Conservation (phyloP, 2,329 filamentous ascomycete genomes). For the Septoria linicola region DNA sequence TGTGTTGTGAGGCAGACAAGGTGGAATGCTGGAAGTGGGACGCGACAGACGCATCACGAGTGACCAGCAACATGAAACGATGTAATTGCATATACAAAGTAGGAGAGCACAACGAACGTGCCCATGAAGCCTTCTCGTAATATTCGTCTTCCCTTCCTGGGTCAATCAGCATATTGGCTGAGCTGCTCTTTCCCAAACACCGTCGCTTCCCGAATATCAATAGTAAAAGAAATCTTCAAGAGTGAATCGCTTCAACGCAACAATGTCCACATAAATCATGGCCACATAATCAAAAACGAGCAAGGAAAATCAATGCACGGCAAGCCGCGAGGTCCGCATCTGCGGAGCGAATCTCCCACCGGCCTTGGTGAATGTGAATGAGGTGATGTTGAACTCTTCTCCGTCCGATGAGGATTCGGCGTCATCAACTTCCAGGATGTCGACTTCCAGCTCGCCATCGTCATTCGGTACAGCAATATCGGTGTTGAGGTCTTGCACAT, state of each 20-base stretch:
- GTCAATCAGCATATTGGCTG: not conserved
- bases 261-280: not conserved
- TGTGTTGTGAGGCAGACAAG: no score
- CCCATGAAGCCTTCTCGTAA: not conserved
- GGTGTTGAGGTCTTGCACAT: slow-evolving; percentile 10
- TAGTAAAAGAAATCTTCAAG: slow-evolving; percentile 4
- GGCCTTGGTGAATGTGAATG: slow-evolving; percentile 12
- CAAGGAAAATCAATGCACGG: slow-evolving; percentile 9
- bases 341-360: slow-evolving; percentile 11
- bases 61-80: slow-evolving; percentile 6
- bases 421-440: slow-evolving; percentile 25
- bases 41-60: no score
- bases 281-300: slow-evolving; percentile 1
- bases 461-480: slow-evolving; percentile 15
- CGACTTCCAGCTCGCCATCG: slow-evolving; percentile 24
- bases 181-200: slow-evolving; percentile 4
- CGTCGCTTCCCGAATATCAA: slow-evolving; percentile 10
- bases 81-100: slow-evolving; percentile 8
- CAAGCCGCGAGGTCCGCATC: slow-evolving; percentile 18
- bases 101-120: slow-evolving; percentile 6
- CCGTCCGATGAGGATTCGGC: slow-evolving; percentile 18
- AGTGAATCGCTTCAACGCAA: slow-evolving; percentile 11
- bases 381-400: slow-evolving; percentile 23
- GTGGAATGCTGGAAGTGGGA: no score
- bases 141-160: not conserved